Evolutionary conservation across 108 stramenopile genomes (phyloP).

Genomic region (Stephanodiscus minutulus): DNA sequence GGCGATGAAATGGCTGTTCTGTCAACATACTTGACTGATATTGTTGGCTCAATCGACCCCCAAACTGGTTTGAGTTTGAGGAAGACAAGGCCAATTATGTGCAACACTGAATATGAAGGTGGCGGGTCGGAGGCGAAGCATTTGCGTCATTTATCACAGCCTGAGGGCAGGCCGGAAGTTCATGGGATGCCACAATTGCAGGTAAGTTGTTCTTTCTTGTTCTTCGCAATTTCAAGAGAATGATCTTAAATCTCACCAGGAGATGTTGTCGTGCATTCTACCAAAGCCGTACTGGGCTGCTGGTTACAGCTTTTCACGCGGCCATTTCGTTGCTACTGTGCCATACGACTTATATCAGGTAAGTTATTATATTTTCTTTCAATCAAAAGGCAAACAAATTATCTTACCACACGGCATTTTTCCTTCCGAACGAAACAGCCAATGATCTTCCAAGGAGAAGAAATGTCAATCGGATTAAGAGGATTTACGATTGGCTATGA

Average conservation of each 20-base stretch:
- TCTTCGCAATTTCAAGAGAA: neutral
- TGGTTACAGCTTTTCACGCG: conserved; percentile 70
- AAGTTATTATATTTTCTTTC: conserved; percentile 32
- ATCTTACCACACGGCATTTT: conserved; percentile 2
- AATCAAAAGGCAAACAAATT: neutral
- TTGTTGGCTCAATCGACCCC: conserved; percentile 46
- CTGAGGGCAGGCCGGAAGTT: conserved; percentile 47
- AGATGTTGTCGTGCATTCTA: neutral
- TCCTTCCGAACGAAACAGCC: conserved; percentile 33
- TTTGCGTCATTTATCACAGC: conserved; percentile 61
- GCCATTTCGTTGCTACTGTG: conserved; percentile 52
- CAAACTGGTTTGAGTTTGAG: conserved; percentile 43
- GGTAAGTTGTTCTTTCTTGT: neutral
- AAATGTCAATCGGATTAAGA: conserved; percentile 58
- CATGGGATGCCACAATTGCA: conserved; percentile 57
- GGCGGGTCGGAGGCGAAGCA: conserved; percentile 35
- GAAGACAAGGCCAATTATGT: conserved; percentile 67
- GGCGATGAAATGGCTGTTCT: conserved; percentile 73
- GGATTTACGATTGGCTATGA: conserved; percentile 68
- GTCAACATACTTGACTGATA: conserved; percentile 61
- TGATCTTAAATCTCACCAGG: conserved; percentile 26
- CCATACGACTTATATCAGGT: conserved; percentile 64
- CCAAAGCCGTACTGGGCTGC: conserved; percentile 82
- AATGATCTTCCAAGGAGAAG: conserved; percentile 71
- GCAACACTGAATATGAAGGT: conserved; percentile 66